Conservation (phyloP, 1,139 yeast genomes). For the Kurtzmaniella quercitrusa region DNA sequence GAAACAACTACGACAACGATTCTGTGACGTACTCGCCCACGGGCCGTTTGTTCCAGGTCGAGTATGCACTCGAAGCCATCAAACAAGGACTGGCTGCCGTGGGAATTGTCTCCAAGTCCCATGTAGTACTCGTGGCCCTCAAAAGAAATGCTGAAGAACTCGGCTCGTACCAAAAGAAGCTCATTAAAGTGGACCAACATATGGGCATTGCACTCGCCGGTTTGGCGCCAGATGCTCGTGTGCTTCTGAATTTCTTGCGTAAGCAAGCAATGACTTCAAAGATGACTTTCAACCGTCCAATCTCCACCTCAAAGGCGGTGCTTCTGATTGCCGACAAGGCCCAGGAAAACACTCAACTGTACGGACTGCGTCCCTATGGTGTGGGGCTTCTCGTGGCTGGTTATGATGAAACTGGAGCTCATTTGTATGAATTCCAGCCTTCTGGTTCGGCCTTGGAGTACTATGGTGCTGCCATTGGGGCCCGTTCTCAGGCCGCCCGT, state of each 20-base stretch:
- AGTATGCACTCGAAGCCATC: conserved; percentile 95
- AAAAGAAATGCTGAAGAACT: conserved; percentile 96
- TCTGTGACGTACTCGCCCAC: conserved; percentile 97
- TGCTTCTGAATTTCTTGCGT: conserved; percentile 80
- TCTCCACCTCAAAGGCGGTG: conserved; percentile 82
- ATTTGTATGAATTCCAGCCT: conserved; percentile 91
- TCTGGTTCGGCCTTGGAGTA: conserved; percentile 92
- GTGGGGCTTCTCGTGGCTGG: conserved; percentile 94
- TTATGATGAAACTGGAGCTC: conserved; percentile 90
- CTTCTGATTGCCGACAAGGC: conserved; percentile 92
- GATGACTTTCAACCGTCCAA: conserved; percentile 83
- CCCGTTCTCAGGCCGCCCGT: conserved; percentile 97
- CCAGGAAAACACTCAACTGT: conserved; percentile 91
- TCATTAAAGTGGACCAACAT: conserved; percentile 88
- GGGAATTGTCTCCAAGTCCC: conserved; percentile 79
- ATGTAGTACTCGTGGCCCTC: conserved; percentile 89
- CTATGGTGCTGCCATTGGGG: conserved; percentile 94
- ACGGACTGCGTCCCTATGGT: conserved; percentile 97
- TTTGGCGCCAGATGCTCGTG: conserved; percentile 96
- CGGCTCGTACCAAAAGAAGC: conserved; percentile 93
- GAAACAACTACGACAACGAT: conserved; percentile 98
- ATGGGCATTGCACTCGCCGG: conserved; percentile 96
- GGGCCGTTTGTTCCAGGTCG: conserved; percentile 92
- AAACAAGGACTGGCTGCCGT: conserved; percentile 98
- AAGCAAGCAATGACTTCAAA: conserved; percentile 89